Base-by-base conservation (phyloP, 2,329 filamentous ascomycete species). In the Cladophialophora bantiana region DNA sequence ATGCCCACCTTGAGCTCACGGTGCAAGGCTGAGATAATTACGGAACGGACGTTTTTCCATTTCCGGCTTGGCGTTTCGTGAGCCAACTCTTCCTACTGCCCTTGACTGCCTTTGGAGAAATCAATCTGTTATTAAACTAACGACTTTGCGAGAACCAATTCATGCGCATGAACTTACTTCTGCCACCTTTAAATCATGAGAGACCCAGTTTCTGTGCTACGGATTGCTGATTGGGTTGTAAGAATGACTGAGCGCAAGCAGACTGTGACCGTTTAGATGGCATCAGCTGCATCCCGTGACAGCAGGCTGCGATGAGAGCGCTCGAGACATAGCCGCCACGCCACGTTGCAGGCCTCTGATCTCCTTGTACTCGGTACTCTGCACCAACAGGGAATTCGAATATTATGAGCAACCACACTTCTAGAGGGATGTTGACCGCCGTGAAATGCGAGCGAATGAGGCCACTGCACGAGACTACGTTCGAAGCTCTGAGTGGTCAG, bases 381-480 rank as follows among this genome's bases (percentile, higher is more conserved):
- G 15, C 42, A 18, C 18, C 35, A 18, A 10, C 38, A 32, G 10
- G 57, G 6, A 31, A 4, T 50, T 20, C 9, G 26, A 50, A 50
- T 10, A 50, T 20, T 20, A 50, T 18, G 45, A 3, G 45, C 45
- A 12, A 50, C 26, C 45, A 50, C 1, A 26, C 4, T 10, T 18
- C 42, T 48, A 18, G 42, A 26, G 45, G 7, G 26, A 36, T 26
- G 42, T 36, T 31, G 32, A 48, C 54, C 34, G 54, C 42, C 10
- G 55, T 53, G 54, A 55, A 52, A 59, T 31, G 55, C 56, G 56
- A 64, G 60, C 57, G 40, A 56, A 59, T 64, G 38, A 55, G 59
- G 59, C 59, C 56, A 45, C 32, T 64, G 50, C 65, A 67, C 65
- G 61, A 57, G 65, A 67, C 61, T 32, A 64, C 26, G 52, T 67